A percentile compares a stretch with the other conserved stretches of the same genome.
These are phyloP conservation scores for Exophiala xenobiotica DNA, from an alignment of 2,329 filamentous ascomycete species.

Conservation along the genomic window DNA sequence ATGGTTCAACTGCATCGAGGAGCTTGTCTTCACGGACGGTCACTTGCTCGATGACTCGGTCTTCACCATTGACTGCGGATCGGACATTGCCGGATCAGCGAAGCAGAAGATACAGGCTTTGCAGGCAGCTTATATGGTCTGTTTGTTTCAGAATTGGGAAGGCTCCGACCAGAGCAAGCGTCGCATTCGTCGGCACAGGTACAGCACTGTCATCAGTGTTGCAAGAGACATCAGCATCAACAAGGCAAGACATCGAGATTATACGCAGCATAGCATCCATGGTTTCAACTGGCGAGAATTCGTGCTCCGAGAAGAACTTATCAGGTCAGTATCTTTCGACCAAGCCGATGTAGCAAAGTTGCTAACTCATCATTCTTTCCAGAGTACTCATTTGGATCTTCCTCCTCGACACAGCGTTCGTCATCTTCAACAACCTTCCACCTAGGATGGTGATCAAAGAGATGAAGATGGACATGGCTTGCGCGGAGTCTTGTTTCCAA, in stretches of 20 bases:
- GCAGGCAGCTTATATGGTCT: conserved; percentile 41
- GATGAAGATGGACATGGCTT: conserved; percentile 41
- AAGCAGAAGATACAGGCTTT: conserved; percentile 37
- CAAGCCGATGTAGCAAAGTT: background rate
- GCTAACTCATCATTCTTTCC: background rate
- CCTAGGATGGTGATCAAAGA: conserved; percentile 43
- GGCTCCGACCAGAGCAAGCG: conserved; percentile 37
- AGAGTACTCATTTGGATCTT: conserved; percentile 37
- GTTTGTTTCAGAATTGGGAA: conserved; percentile 43
- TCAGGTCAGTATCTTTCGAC: conserved; percentile 24
- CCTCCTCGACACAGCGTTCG: conserved; percentile 41
- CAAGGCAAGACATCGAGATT: conserved; percentile 26
- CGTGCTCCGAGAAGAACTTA: conserved; percentile 38
- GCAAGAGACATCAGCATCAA: conserved; percentile 38
- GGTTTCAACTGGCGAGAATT: conserved; percentile 39
- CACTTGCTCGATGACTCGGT: conserved; percentile 36
- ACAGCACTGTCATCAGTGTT: conserved; percentile 24
- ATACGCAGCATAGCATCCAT: conserved; percentile 26
- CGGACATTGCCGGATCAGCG: background rate
- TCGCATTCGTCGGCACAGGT: conserved; percentile 38
- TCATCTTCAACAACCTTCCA: conserved; percentile 44
- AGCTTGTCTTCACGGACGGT: conserved; percentile 40
- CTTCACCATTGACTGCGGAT: conserved; percentile 12
- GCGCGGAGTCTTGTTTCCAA: conserved; percentile 40
- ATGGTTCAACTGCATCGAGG: conserved; percentile 42